Evolutionary conservation across 2,329 filamentous ascomycete genomes (phyloP).

Genomic region (Bretziella fagacearum): DNA sequence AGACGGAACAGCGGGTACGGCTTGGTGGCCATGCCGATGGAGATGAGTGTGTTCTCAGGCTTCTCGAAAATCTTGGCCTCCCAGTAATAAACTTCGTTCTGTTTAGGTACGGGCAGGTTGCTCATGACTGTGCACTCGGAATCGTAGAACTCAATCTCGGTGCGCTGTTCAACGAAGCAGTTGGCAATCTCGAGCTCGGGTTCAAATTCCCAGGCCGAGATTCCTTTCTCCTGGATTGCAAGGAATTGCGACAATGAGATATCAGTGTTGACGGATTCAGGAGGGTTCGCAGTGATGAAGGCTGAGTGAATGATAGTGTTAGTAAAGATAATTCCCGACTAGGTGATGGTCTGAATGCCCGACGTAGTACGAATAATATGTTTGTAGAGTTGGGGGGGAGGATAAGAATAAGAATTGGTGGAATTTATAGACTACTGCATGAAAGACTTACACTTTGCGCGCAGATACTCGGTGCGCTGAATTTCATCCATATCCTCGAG

Average conservation of each 20-base stretch:
- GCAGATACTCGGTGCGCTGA: slow-evolving; percentile 72
- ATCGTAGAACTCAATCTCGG: slow-evolving; percentile 98
- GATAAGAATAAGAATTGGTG: not conserved
- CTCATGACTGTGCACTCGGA: slow-evolving; percentile 94
- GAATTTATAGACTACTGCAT: too few species aligned
- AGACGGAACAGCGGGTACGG: slow-evolving; percentile 89
- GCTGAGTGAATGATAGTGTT: slow-evolving; percentile 34
- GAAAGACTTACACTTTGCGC: slow-evolving; percentile 63
- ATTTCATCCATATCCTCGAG: slow-evolving; percentile 92
- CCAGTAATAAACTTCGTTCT: slow-evolving; percentile 99
- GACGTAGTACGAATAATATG: not conserved
- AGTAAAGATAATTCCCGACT: not conserved
- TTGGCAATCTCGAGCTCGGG: slow-evolving; percentile 98
- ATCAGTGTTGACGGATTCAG: slow-evolving; percentile 88
- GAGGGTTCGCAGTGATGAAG: slow-evolving; percentile 83
- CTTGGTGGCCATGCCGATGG: slow-evolving; percentile 90
- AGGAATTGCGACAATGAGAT: slow-evolving; percentile 96
- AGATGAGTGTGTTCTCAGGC: slow-evolving; percentile 70
- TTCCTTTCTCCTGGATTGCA: slow-evolving; percentile 96
- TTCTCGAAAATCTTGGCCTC: slow-evolving; percentile 98
- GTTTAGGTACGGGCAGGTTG: slow-evolving; percentile 91
- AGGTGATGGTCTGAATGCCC: not conserved
- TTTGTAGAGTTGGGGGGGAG: not conserved
- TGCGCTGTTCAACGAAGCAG: slow-evolving; percentile 91
- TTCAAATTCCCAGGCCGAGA: slow-evolving; percentile 99